Percentiles rank a stretch among this genome's conserved stretches.
These are phyloP conservation scores for Luvunga scandens DNA, from an alignment of 345 rosid species.

Conservation along the genomic window DNA sequence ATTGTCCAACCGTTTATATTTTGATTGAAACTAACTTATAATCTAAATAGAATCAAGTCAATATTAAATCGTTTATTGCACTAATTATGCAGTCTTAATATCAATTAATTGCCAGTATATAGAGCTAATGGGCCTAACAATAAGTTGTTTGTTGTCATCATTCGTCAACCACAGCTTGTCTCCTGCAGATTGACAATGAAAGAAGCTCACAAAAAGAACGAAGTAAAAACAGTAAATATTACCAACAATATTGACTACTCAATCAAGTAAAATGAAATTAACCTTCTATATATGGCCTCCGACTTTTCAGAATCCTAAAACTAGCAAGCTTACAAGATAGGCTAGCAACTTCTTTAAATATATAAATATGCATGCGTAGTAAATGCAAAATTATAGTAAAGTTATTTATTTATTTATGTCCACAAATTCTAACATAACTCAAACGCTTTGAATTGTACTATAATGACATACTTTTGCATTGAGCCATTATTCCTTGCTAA, in stretches of 20 bases:
- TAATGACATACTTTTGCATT: conserved; percentile 10
- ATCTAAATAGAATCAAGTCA: neutral
- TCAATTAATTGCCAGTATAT: neutral
- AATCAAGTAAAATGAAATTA: neutral
- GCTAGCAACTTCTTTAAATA: conserved; percentile 2
- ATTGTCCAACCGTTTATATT: too few species aligned
- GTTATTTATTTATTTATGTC: conserved; percentile 3
- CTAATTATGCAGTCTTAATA: neutral
- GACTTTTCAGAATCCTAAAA: conserved; percentile 14
- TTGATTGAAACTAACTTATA: too few species aligned
- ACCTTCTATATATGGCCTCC: neutral
- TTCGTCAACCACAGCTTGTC: neutral
- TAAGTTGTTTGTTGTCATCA: neutral
- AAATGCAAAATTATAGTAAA: conserved; percentile 11
- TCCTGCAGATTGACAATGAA: neutral
- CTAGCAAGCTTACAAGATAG: conserved; percentile 14
- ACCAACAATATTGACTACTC: neutral
- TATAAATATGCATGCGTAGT: conserved; percentile 9
- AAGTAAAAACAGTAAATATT: neutral
- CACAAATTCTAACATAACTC: conserved; percentile 15
- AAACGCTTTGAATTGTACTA: conserved; percentile 5
- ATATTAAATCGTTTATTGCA: neutral
- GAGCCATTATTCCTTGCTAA: conserved; percentile 20
- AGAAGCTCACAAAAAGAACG: neutral
- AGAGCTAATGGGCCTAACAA: neutral